Evolutionary conservation across 257 asterid species (phyloP).

Genomic region (Echites panduratus): DNA sequence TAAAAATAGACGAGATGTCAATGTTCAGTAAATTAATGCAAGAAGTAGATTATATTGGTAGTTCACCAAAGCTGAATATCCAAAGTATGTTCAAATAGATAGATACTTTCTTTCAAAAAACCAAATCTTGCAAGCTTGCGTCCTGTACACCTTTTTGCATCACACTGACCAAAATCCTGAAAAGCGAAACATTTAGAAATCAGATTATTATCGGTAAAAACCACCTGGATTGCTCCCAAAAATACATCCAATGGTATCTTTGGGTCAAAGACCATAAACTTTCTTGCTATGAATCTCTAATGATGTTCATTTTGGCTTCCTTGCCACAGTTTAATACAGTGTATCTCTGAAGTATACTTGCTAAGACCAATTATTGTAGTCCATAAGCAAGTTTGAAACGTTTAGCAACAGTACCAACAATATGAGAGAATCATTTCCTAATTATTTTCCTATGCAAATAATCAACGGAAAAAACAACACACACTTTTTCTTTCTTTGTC

Average conservation of each 20-base stretch:
- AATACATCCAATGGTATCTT: neutral
- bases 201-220: neutral
- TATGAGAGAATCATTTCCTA: neutral
- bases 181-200: neutral
- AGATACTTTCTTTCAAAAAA: conserved; percentile 72
- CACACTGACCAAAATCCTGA: conserved; percentile 97
- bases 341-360: neutral
- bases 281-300: neutral
- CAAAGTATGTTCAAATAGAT: conserved; percentile 11
- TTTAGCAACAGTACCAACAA: neutral
- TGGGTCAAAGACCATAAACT: neutral
- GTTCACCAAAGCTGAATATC: neutral
- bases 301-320: neutral
- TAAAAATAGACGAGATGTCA: neutral
- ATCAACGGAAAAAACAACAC: neutral
- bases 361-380: neutral
- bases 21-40: neutral
- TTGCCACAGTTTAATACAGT: neutral
- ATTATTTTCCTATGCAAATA: neutral
- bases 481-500: neutral
- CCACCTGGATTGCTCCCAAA: neutral
- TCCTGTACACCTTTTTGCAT: conserved; percentile 94
- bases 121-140: conserved; percentile 98
- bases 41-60: neutral
- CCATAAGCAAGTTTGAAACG: neutral